phyloP scores from a whole-genome alignment of 208 protist species.

The Phytomonas serpens region DNA sequence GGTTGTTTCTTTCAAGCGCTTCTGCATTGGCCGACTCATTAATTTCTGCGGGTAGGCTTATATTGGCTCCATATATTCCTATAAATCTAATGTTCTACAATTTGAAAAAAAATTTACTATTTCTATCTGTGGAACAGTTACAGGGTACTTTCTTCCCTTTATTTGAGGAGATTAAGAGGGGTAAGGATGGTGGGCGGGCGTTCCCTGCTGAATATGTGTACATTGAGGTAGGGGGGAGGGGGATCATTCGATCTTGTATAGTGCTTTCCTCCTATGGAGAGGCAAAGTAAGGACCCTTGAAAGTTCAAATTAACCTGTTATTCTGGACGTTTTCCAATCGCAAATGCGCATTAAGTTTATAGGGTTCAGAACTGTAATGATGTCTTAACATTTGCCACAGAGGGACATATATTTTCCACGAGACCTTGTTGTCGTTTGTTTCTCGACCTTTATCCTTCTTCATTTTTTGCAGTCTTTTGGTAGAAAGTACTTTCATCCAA shows the following conservation, averaged over 20 bases:
- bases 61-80: constrained; percentile 1
- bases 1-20: constrained; percentile 35
- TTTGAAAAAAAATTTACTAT: not conserved
- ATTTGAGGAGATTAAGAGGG: not conserved
- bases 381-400: not conserved
- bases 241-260: not conserved
- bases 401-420: not conserved
- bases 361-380: not conserved
- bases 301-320: not conserved
- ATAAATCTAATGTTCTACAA: constrained; percentile 8
- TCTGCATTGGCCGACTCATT: constrained; percentile 51
- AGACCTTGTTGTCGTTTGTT: not conserved
- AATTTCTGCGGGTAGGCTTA: not conserved
- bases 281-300: not conserved
- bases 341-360: not conserved
- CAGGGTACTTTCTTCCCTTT: not conserved
- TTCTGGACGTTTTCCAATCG: not conserved
- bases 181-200: not conserved
- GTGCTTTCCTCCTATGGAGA: not conserved
- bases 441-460: constrained; percentile 8
- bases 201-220: not conserved
- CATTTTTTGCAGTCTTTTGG: constrained; percentile 6
- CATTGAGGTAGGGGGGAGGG: too few species aligned
- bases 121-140: not conserved
- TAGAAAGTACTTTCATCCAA: not conserved